Conservation (phyloP, 352 stramenopile genomes). For the Globisporangium ultimum region DNA sequence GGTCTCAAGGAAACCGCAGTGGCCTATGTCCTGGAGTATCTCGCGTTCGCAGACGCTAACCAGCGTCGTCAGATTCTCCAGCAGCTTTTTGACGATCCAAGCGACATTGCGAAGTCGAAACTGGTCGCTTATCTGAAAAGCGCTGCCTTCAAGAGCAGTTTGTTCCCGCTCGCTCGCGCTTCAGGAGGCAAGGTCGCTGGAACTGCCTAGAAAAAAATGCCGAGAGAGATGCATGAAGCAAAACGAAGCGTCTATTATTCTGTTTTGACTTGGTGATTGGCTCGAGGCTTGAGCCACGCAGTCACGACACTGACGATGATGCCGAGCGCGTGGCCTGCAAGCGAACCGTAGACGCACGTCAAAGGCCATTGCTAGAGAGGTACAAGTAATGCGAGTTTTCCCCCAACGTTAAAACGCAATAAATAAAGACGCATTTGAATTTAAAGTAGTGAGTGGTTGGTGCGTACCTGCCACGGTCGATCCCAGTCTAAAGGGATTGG, state of each 20-base stretch:
- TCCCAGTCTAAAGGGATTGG: conserved; percentile 87
- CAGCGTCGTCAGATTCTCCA: conserved; percentile 60
- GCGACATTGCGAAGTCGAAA: conserved; percentile 76
- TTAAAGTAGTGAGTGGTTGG: not conserved
- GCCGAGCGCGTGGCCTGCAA: conserved; percentile 46
- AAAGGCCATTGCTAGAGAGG: conserved; percentile 77
- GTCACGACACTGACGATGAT: conserved; percentile 18
- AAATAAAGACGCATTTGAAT: conserved; percentile 3
- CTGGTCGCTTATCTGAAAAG: conserved; percentile 72
- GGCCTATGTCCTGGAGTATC: conserved; percentile 59
- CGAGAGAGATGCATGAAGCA: not conserved
- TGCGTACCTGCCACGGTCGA: conserved; percentile 79
- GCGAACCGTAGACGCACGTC: conserved; percentile 73
- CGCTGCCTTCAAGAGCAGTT: conserved; percentile 46
- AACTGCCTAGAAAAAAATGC: not conserved
- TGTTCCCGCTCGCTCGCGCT: conserved; percentile 20
- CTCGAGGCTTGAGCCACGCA: not conserved
- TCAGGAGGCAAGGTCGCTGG: not conserved
- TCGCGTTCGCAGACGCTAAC: conserved; percentile 42
- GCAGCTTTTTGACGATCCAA: conserved; percentile 67
- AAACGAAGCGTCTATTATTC: conserved; percentile 6
- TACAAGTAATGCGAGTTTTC: too few species aligned
- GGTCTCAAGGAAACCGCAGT: conserved; percentile 64
- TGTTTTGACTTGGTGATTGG: not conserved
- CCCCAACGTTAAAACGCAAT: not conserved